Percentiles rank a stretch among this genome's conserved stretches.
phyloP scores from a whole-genome alignment of 371 early-diverging fungal genomes.

The Polyrhizophydium stewartii region DNA sequence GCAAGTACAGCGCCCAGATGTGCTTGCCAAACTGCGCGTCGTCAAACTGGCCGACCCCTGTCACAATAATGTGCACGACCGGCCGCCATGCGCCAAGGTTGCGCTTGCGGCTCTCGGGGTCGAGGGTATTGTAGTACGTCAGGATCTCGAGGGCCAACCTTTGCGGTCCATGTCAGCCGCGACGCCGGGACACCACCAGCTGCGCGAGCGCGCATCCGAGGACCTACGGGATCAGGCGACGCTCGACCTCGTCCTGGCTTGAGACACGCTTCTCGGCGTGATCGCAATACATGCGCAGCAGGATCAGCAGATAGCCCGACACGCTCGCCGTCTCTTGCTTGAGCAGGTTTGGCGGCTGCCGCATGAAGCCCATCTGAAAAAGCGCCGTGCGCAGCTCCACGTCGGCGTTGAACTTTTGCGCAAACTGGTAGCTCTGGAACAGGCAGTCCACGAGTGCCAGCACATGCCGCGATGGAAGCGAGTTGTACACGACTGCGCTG shows the following conservation, averaged over 20 bases:
- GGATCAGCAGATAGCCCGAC: conserved; percentile 30
- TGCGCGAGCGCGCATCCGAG: background rate
- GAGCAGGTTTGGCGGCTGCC: conserved; percentile 81
- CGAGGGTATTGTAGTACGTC: conserved; percentile 40
- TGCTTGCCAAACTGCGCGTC: conserved; percentile 42
- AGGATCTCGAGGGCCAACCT: conserved; percentile 38
- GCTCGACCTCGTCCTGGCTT: conserved; percentile 31
- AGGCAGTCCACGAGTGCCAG: conserved; percentile 70
- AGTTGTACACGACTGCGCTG: conserved; percentile 48
- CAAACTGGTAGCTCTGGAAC: conserved; percentile 76
- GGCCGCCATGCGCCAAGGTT: conserved; percentile 53
- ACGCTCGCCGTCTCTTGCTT: conserved; percentile 71
- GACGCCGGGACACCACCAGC: background rate
- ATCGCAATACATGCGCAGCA: conserved; percentile 46
- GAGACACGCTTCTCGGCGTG: conserved; percentile 16
- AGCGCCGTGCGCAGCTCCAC: conserved; percentile 75
- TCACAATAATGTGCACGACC: conserved; percentile 49
- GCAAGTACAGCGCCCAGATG: conserved; percentile 36
- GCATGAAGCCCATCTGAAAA: conserved; percentile 81
- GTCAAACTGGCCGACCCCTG: conserved; percentile 38
- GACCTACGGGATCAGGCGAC: conserved; percentile 45
- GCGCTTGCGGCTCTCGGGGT: conserved; percentile 44
- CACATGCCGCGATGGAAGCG: conserved; percentile 57
- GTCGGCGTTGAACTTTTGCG: conserved; percentile 74
- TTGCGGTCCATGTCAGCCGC: no score